phyloP scores from a whole-genome alignment of 108 stramenopile genomes.

The Pseudonitzschia multiseries region DNA sequence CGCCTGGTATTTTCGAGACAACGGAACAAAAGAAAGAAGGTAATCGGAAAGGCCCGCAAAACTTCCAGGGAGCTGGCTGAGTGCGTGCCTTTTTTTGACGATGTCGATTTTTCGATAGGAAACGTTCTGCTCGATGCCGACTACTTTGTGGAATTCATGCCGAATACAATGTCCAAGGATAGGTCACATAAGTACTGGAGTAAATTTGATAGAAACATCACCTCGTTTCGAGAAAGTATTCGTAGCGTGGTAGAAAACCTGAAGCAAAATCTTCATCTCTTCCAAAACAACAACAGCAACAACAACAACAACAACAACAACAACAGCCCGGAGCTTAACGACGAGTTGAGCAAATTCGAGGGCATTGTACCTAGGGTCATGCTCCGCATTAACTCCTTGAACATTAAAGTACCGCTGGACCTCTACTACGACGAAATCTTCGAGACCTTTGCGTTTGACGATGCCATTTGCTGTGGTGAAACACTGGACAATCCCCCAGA shows the following conservation, averaged over 20 bases:
- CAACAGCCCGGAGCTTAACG: too few species aligned
- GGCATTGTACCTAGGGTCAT: slow-evolving; percentile 4
- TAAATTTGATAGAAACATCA: background rate
- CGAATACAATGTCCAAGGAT: too few species aligned
- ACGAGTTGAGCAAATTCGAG: too few species aligned
- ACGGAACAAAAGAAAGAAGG: slow-evolving; percentile 1
- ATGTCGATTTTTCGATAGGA: background rate
- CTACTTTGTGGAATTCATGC: background rate
- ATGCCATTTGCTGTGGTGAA: slow-evolving; percentile 22
- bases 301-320: background rate
- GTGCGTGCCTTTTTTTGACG: background rate
- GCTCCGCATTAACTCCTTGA: slow-evolving; percentile 1
- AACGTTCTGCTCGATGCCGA: background rate
- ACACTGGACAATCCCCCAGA: slow-evolving; percentile 1
- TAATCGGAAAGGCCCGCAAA: slow-evolving; percentile 22
- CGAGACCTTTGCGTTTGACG: slow-evolving; percentile 21
- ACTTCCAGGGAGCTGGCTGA: slow-evolving; percentile 18
- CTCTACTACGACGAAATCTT: slow-evolving; percentile 23
- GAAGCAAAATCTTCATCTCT: background rate
- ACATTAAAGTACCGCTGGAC: slow-evolving; percentile 15
- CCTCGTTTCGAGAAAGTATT: background rate
- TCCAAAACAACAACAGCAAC: background rate
- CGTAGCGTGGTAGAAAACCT: background rate
- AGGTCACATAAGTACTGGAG: too few species aligned
- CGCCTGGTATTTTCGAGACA: slow-evolving; percentile 26